Evolutionary conservation across 768 basidiomycete genomes (phyloP), one percentile per base, ranked within the genome.

Genomic region (Dioszegia aurantiaca): DNA sequence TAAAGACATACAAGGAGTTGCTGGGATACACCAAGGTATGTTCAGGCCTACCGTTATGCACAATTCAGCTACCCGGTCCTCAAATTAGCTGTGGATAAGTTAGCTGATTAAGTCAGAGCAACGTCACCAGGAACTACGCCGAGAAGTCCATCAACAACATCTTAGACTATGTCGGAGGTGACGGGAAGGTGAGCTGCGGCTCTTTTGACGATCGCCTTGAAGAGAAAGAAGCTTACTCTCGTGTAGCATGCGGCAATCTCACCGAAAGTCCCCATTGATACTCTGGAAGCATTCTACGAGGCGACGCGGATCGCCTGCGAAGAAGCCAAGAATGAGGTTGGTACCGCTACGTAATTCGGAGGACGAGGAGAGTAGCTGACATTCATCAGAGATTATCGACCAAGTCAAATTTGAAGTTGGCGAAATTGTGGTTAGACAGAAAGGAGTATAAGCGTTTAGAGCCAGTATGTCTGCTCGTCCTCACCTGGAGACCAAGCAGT

Each of bases 101-200:
- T 3, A 44, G 36, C 56, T 61, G 67, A 55, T 47, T 9, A 48
- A 21, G 19, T 14, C 42, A 75, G 73, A 75, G 62, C 46, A 21
- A 67, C 31, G 75, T 76, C 2, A 76, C 75, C 3, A 65, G 70
- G 47, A 76, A 76, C 48, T 74, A 94, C 71, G 92, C 94, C 11
- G 95, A 99, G 77, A 99, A 98, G 81, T 88, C 89, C 17, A 99
- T 99, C 81, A 99, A 99, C 74, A 89, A 89, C 56, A 95, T 99
- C 63, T 80, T 99, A 64, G 95, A 99, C 76, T 98, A 98, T 67
- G 95, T 98, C 39, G 92, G 92, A 11, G 92, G 92, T 45, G 79
- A 79, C 54, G 86, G 86, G 1, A 83, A 87, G 78, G 82, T 56
- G 84, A 87, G 47, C 87, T 49, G 33, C n/a, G n/a, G n/a, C n/a